Evolutionary conservation across 2,329 filamentous ascomycete genomes (phyloP).

Genomic region (Alternaria arbusti): DNA sequence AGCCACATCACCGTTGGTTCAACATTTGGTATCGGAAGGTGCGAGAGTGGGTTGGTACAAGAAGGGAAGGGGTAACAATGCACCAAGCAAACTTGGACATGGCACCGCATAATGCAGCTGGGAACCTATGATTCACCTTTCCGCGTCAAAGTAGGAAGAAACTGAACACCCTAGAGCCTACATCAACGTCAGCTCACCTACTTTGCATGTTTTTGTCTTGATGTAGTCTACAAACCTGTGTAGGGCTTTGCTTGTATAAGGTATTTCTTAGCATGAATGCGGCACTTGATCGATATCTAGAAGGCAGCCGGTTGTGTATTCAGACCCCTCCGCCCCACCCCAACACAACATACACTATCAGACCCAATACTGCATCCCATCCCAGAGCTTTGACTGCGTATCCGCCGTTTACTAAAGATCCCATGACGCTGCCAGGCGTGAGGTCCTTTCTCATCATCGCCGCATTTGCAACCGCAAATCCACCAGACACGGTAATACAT

Average conservation of each 20-base stretch:
- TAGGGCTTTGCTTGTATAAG: neutral
- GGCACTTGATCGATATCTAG: neutral
- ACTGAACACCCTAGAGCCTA: neutral
- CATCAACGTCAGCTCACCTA: neutral
- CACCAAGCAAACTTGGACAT: neutral
- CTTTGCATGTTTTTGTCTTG: neutral
- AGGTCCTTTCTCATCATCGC: slow-evolving; percentile 25
- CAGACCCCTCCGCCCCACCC: slow-evolving; percentile 37
- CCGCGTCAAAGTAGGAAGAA: neutral
- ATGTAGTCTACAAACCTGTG: neutral
- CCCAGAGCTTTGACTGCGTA: slow-evolving; percentile 32
- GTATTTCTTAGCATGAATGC: neutral
- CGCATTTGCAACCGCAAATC: slow-evolving; percentile 33
- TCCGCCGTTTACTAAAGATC: slow-evolving; percentile 15
- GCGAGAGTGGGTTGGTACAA: neutral
- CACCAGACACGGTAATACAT: slow-evolving; percentile 29
- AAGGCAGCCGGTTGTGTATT: neutral
- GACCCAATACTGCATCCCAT: slow-evolving; percentile 35
- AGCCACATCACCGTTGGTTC: neutral
- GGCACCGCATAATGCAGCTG: neutral
- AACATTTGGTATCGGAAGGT: neutral
- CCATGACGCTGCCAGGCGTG: slow-evolving; percentile 6
- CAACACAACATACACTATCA: slow-evolving; percentile 21
- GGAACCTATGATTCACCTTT: neutral
- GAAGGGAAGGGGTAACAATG: neutral